Percentiles rank a stretch among this genome's conserved stretches.
phyloP scores from a whole-genome alignment of 805 yeast genomes.

The Komagataella populi region DNA sequence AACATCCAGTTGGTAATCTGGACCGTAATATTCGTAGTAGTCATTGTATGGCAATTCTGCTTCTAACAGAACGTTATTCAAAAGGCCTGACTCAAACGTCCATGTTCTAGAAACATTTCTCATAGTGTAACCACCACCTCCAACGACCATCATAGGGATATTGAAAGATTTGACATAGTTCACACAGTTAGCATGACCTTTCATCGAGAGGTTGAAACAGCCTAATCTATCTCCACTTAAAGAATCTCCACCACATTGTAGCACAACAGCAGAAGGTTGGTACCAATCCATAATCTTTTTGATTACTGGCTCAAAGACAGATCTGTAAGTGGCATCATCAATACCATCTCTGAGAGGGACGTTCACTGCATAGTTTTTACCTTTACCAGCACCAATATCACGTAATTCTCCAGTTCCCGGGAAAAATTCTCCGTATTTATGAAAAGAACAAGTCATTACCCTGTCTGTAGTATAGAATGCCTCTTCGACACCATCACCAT shows the following conservation, averaged over 20 bases:
- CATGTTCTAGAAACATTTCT: conserved; percentile 92
- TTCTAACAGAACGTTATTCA: conserved; percentile 69
- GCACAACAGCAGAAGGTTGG: conserved; percentile 92
- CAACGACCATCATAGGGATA: conserved; percentile 84
- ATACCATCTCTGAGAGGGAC: conserved; percentile 89
- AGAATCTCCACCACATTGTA: conserved; percentile 98
- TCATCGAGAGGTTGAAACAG: conserved; percentile 85
- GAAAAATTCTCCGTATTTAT: conserved; percentile 85
- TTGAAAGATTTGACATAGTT: conserved; percentile 75
- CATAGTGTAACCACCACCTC: conserved; percentile 98
- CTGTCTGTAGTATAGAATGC: conserved; percentile 87
- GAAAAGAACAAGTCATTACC: conserved; percentile 84
- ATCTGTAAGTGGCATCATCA: conserved; percentile 77
- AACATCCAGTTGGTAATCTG: conserved; percentile 90
- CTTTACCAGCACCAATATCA: conserved; percentile 75
- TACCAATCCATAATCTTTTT: conserved; percentile 68
- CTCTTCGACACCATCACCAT: conserved; percentile 93
- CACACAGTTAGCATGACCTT: conserved; percentile 94
- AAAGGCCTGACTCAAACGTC: conserved; percentile 86
- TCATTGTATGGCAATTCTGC: conserved; percentile 83
- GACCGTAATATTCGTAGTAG: conserved; percentile 94
- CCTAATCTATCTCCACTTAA: conserved; percentile 92
- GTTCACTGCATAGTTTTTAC: conserved; percentile 72
- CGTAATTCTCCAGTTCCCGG: conserved; percentile 87
- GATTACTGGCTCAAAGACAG: conserved; percentile 83